Evolutionary conservation across 2,329 filamentous ascomycete genomes (phyloP).

Genomic region (Aspergillus phoenicis): DNA sequence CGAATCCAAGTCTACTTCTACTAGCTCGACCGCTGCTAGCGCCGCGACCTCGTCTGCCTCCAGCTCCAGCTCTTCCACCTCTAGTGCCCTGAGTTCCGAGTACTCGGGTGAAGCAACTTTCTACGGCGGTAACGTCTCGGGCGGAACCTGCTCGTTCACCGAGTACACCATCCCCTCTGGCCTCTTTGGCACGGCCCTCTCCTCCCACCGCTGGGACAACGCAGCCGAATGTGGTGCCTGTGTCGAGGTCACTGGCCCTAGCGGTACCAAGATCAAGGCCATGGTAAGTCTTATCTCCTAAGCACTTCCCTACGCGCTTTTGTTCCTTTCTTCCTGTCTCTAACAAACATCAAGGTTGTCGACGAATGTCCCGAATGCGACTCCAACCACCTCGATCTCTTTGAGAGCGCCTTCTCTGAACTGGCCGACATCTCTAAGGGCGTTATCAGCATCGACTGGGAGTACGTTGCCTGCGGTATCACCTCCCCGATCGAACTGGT

Average conservation of each 20-base stretch:
- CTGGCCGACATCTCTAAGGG: conserved; percentile 51
- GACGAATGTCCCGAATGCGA: conserved; percentile 61
- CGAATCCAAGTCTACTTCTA: background rate
- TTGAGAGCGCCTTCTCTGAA: conserved; percentile 52
- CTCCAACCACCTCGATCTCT: conserved; percentile 59
- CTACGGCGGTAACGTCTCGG: conserved; percentile 59
- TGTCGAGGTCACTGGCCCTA: conserved; percentile 54
- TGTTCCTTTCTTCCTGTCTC: background rate
- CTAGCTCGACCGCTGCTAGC: conserved; percentile 13
- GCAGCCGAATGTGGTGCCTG: conserved; percentile 64
- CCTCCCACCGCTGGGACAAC: conserved; percentile 56
- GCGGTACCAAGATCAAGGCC: conserved; percentile 61
- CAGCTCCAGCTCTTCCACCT: conserved; percentile 14
- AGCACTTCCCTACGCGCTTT: background rate
- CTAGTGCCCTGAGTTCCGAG: conserved; percentile 16
- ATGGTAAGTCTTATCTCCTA: conserved; percentile 55
- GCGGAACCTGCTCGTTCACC: conserved; percentile 66
- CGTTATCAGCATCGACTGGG: conserved; percentile 54
- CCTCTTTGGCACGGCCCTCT: conserved; percentile 63
- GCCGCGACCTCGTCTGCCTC: conserved; percentile 8
- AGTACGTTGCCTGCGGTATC: conserved; percentile 56
- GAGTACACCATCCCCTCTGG: conserved; percentile 63
- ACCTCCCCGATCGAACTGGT: conserved; percentile 52
- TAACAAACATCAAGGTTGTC: conserved; percentile 46
- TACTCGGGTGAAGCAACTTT: conserved; percentile 52